Conservation (phyloP, 129 eudicot genomes). For the Pittosporum tobira region DNA sequence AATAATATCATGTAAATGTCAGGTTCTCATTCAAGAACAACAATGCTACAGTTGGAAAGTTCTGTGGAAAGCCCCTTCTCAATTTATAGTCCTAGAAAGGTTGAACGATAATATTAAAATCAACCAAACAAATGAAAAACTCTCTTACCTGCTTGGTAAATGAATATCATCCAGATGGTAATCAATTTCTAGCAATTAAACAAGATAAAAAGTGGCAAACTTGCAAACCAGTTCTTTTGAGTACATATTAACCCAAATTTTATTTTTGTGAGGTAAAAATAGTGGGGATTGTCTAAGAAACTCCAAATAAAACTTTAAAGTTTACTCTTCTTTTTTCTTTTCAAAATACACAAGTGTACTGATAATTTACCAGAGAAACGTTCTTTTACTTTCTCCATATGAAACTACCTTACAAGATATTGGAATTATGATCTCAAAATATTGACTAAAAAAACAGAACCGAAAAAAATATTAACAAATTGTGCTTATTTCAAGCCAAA, state of each 20-base stretch:
- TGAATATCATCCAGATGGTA: background rate
- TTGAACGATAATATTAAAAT: background rate
- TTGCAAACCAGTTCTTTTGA: background rate
- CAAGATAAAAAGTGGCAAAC: background rate
- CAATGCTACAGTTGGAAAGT: background rate
- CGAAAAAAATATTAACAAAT: background rate
- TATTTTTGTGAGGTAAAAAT: background rate
- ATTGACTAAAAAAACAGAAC: background rate
- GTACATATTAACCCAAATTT: too few species aligned
- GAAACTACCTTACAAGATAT: background rate
- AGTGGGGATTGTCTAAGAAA: background rate
- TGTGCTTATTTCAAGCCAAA: background rate
- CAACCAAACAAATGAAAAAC: background rate
- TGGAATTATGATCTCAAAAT: background rate
- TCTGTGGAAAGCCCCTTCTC: background rate
- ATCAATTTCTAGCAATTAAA: background rate
- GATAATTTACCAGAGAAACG: background rate
- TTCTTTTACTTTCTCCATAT: background rate
- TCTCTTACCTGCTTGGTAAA: too few species aligned
- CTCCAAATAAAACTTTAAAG: background rate
- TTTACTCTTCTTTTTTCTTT: background rate
- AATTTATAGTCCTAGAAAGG: background rate
- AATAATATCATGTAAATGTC: constrained; percentile 5
- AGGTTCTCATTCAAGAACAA: constrained; percentile 3
- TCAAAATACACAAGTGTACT: too few species aligned